Base-by-base conservation (phyloP, 2,329 filamentous ascomycete genomes). In the Thermochaetoides dissita region DNA sequence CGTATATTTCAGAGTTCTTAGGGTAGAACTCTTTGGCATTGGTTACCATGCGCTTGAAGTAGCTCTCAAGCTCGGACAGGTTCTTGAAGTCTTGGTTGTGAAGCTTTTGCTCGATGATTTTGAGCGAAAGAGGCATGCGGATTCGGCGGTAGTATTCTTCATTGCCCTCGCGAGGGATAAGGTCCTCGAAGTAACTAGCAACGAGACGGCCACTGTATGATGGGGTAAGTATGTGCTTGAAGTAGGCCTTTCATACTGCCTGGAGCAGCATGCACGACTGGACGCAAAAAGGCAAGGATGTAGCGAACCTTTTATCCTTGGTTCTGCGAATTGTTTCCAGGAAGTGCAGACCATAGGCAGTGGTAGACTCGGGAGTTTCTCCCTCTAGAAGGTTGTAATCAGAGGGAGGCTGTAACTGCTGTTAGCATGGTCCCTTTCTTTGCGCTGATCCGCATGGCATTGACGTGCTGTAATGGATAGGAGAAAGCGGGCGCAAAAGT, bases 11-110 rank as follows among this genome's bases (percentile, higher is more conserved):
- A 0, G 84, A 85, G 36, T 72, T 73, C 51, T 81, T 81, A 46
- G 79, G 71, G 55, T 89, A 89, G 63, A 77, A 91, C 41, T 85
- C 79, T 60, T 94, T 94, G 32, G 84, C 84, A 56, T 94, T 94
- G 49, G 77, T 72, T 42, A 94, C 81, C 71, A 94, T 83, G 49
- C 86, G 79, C 66, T 91, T 93, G 57, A 89, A 74, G 57, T 88
- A 88, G 55, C 82, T 80, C 60, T 94, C 87, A 9, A 94, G 66
- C 39, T 80, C 71, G 6, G 84, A 78, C 38, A 94, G 68, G 40
- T 65, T 81, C 10, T 71, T 58, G 57, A 94, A 93, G 49, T 79
- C 72, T 52, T 74, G 67, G 39, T 74, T 69, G 40, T 75, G 71
- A 39, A 94, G 68, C 60, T 85, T 89, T 37, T 69, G 68, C 65